Base-by-base conservation (phyloP, 2,329 filamentous ascomycete genomes). In the Penicillium sp. region DNA sequence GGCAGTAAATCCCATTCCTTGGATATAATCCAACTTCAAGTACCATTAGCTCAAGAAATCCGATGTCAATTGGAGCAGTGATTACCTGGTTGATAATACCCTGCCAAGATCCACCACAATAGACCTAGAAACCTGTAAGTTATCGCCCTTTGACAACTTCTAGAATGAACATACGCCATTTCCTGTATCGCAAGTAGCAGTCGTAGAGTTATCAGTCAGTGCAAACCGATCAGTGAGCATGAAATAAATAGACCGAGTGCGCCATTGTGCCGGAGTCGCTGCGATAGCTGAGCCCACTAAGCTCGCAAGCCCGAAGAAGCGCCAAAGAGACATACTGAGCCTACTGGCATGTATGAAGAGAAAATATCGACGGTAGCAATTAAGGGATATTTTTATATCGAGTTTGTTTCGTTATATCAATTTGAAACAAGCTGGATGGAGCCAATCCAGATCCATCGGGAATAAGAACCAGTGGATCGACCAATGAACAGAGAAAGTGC, bases 81-180 rank as follows among this genome's bases (percentile, higher is more conserved):
- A n/a, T 33, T 56, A 57, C 59, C 48, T 61, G 74, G 37, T 74
- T 73, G 60, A 77, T 76, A n/a, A 81, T 75, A 5, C 79, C 78
- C 57, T 76, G 72, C 74, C 78, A 81, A n/a, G 78, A 78, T 27
- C 79, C 79, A 51, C 80, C 80, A 59, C 80, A 82, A 64, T 81
- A 81, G 46, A 49, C 33, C 67, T 69, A 42, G 4, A 39, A 33
- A 16, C 5, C 6, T 42, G 19, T 46, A 11, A 39, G 35, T 19
- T 39, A 9, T 39, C 11, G n/a, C 10, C 16, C 7, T 2, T 19
- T 13, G 10, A 29, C 4, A 14, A 33, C 8, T 5, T 2, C 16
- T 24, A 3, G 14, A 14, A 3, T 19, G 10, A 33, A 55, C 64
- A 24, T 52, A 71, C 72, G 26, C 68, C 45, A 21, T 52, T 56